phyloP scores from a whole-genome alignment of 345 rosid genomes.

The Syzygium oleosum region DNA sequence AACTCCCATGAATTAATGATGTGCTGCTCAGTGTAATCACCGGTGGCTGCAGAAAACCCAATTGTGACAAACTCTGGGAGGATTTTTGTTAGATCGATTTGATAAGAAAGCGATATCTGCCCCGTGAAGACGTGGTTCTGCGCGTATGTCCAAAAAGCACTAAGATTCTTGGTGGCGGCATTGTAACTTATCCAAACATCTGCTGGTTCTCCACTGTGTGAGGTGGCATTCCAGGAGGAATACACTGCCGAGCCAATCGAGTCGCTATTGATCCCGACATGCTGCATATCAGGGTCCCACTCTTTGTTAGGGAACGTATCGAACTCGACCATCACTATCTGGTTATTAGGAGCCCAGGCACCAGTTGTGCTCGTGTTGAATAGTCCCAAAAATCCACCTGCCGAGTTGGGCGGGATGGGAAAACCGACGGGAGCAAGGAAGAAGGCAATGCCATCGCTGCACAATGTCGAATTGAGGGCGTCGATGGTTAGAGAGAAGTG shows the following conservation, averaged over 20 bases:
- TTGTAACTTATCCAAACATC: constrained; percentile 3
- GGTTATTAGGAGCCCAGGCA: not conserved
- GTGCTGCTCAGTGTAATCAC: not conserved
- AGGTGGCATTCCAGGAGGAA: not conserved
- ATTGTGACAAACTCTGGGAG: constrained; percentile 6
- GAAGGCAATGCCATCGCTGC: constrained; percentile 3
- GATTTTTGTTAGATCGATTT: constrained; percentile 2
- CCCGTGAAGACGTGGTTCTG: not conserved
- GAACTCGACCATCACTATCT: constrained; percentile 7
- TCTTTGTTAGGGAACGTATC: not conserved
- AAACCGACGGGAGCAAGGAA: constrained; percentile 7
- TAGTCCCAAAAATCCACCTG: not conserved
- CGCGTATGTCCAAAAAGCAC: not conserved
- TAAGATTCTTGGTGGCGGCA: constrained; percentile 1
- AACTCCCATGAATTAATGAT: constrained; percentile 11
- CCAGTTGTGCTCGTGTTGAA: not conserved
- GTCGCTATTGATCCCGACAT: constrained; percentile 14
- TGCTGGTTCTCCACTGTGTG: not conserved
- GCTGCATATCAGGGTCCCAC: constrained; percentile 1
- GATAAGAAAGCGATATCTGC: not conserved
- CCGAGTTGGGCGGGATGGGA: constrained; percentile 7
- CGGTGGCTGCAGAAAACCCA: constrained; percentile 14
- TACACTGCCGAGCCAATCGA: not conserved
- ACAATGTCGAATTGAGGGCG: not conserved
- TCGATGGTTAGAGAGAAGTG: constrained; percentile 2